phyloP scores from a whole-genome alignment of 352 stramenopile species.

The Paralagenidium karlingii region DNA sequence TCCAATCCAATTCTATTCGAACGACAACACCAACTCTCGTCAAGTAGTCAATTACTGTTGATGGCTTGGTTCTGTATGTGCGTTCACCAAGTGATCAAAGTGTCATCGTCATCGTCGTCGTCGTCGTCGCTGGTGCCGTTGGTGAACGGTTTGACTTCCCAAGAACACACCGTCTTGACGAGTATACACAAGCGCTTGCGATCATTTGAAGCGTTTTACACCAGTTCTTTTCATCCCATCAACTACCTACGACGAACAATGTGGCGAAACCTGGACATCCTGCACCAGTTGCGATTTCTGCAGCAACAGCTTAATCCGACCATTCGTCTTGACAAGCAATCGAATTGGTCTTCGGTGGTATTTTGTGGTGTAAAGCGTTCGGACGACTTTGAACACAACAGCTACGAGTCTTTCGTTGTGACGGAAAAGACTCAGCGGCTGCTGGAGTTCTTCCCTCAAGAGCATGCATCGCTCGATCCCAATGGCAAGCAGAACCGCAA shows the following conservation, averaged over 20 bases:
- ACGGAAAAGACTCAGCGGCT: no score
- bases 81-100: neutral
- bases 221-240: slow-evolving; percentile 48
- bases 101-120: neutral
- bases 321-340: neutral
- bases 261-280: neutral
- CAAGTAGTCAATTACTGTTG: slow-evolving; percentile 21
- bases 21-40: slow-evolving; percentile 5
- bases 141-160: slow-evolving; percentile 9
- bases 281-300: slow-evolving; percentile 7
- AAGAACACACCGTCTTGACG: neutral
- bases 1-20: neutral
- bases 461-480: no score
- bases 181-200: neutral
- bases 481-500: no score
- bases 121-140: neutral
- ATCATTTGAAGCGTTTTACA: slow-evolving; percentile 9
- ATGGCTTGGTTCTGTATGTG: slow-evolving; percentile 12
- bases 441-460: no score
- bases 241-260: slow-evolving; percentile 22
- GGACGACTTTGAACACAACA: neutral
- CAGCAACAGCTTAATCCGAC: neutral
- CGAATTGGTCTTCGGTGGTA: neutral
- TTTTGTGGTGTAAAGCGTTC: neutral
- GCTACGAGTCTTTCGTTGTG: neutral